Percentiles rank a stretch among this genome's conserved stretches.
Conservation (phyloP, 352 stramenopile genomes). For the Globisporangium alternatum region DNA sequence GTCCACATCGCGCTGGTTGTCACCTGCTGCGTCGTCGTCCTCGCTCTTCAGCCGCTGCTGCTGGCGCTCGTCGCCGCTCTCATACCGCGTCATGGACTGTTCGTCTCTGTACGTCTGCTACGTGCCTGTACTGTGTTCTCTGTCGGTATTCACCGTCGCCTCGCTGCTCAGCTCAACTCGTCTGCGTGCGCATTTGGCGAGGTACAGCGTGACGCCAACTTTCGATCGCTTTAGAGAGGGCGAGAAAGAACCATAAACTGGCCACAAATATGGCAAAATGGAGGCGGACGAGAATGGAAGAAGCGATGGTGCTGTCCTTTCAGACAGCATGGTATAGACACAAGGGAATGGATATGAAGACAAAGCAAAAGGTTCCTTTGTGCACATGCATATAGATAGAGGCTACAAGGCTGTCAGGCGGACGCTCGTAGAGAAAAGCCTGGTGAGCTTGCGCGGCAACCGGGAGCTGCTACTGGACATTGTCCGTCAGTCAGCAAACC, state of each 20-base stretch:
- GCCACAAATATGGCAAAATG: not conserved
- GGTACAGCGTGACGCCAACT: constrained; percentile 3
- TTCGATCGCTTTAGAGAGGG: constrained; percentile 5
- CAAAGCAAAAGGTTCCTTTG: not conserved
- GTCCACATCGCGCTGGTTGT: constrained; percentile 1
- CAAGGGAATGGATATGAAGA: not conserved
- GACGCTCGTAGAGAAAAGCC: not conserved
- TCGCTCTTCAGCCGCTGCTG: not conserved
- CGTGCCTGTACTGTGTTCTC: no score
- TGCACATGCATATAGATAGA: constrained; percentile 10
- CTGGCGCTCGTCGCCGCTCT: not conserved
- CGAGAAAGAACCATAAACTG: not conserved
- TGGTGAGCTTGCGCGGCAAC: not conserved
- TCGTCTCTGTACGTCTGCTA: not conserved
- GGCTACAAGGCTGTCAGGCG: not conserved
- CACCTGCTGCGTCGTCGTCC: not conserved
- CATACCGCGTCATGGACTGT: not conserved
- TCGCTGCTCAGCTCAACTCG: not conserved
- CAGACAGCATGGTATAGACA: not conserved
- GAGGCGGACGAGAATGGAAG: not conserved
- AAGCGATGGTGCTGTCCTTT: not conserved
- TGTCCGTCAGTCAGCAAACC: not conserved
- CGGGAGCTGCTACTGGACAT: not conserved
- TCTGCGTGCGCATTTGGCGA: constrained; percentile 2
- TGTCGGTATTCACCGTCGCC: not conserved